Evolutionary conservation across 768 basidiomycete species (phyloP), one percentile per base, ranked within the genome.

Genomic region (Russula foetens): DNA sequence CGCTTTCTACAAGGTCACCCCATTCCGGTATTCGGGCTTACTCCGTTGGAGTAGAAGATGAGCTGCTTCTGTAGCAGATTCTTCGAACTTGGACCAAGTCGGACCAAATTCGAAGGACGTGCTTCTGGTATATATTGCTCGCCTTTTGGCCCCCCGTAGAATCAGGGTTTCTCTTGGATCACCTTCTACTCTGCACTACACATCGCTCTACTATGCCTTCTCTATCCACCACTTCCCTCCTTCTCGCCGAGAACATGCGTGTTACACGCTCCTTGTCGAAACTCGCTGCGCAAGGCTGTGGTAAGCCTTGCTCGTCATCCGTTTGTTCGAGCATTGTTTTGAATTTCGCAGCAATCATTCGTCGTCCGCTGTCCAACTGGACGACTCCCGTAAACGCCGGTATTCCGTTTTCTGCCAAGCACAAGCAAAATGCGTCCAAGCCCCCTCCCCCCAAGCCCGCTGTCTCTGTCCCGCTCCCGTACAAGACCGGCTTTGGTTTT

Each of bases 231-330:
- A 52, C 51, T 21, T 62, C 61, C 23, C 31, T 58, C 23, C 26
- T 62, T 48, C 61, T 62, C 39, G 14, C 44, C 12, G 56, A 62
- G 51, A 62, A 58, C 24, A 62, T 44, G 56, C 56, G 61, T 58
- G 29, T 62, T 28, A 53, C 56, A 44, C 61, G 61, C 46, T 48
- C 56, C 9, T 43, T 53, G 29, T 53, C 56, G 14, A 62, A 29
- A 41, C 8, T 58, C 12, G 51, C 46, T 15, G 50, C 56, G 12
- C 45, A 57, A 39, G 45, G 51, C 39, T 41, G 23, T 38, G 24
- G 61, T 62, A 31, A 48, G 56, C 3, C 6, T 46, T 19, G 15
- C 12, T 58, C 45, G 4, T 48, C 11, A 19, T 24, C 7, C 7
- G 7, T 52, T 35, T 17, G 4, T 8, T 28, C 23, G 17, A 15